Conservation (phyloP, 2,329 filamentous ascomycete genomes). For the Fusarium sp. region DNA sequence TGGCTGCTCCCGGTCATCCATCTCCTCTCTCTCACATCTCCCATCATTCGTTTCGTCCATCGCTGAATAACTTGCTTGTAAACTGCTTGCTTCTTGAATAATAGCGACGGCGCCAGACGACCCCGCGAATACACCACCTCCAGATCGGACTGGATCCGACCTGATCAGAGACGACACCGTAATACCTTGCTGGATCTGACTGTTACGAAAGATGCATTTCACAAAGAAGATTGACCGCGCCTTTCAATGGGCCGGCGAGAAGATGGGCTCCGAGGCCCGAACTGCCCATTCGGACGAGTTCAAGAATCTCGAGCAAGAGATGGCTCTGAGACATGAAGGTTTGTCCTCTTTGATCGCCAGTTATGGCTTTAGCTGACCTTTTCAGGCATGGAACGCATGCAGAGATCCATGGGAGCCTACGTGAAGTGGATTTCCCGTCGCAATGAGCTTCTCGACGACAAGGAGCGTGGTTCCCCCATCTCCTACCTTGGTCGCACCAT, state of each 20-base stretch:
- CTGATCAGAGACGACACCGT: not conserved
- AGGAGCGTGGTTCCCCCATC: slow-evolving; percentile 85
- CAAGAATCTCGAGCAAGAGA: slow-evolving; percentile 88
- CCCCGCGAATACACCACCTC: slow-evolving; percentile 11
- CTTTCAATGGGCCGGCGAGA: slow-evolving; percentile 98
- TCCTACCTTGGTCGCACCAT: slow-evolving; percentile 85
- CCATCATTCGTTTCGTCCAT: slow-evolving; percentile 15
- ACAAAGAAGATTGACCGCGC: slow-evolving; percentile 92
- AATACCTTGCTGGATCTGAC: slow-evolving; percentile 5
- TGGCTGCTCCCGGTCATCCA: not conserved
- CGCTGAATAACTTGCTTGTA: not conserved
- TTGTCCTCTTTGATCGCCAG: slow-evolving; percentile 41
- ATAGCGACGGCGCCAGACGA: slow-evolving; percentile 24
- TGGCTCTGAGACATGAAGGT: slow-evolving; percentile 91
- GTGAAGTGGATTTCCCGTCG: slow-evolving; percentile 89
- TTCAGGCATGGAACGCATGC: slow-evolving; percentile 88
- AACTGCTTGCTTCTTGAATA: slow-evolving; percentile 7
- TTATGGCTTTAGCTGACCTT: slow-evolving; percentile 11
- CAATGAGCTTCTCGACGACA: slow-evolving; percentile 82
- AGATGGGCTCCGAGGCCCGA: slow-evolving; percentile 92
- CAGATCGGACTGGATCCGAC: slow-evolving; percentile 41
- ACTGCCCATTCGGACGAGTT: slow-evolving; percentile 91
- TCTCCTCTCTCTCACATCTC: not conserved
- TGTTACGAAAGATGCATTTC: slow-evolving; percentile 59
- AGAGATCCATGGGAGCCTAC: slow-evolving; percentile 86